phyloP scores from a whole-genome alignment of 1,284 basidiomycete genomes.

The Malassezia globosa region DNA sequence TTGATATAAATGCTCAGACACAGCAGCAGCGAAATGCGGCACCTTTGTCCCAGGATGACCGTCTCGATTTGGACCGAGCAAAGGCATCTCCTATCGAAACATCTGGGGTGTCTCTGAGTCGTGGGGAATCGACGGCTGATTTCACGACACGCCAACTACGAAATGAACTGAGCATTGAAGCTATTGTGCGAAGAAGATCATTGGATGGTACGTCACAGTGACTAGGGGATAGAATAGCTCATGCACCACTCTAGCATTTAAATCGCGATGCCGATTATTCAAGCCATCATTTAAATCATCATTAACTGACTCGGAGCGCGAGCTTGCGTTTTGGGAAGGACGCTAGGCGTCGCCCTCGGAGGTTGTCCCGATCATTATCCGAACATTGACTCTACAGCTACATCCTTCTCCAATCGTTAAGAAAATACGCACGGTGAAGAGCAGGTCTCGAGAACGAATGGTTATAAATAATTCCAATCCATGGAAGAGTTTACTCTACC shows the following conservation, averaged over 20 bases:
- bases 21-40: neutral
- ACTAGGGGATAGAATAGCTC: no score
- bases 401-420: no score
- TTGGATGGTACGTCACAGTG: no score
- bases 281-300: slow-evolving; percentile 11
- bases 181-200: slow-evolving; percentile 31
- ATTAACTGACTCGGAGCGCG: slow-evolving; percentile 22
- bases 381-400: no score
- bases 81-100: neutral
- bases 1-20: slow-evolving; percentile 20
- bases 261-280: slow-evolving; percentile 33
- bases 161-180: slow-evolving; percentile 37
- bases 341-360: neutral
- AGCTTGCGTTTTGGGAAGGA: slow-evolving; percentile 28
- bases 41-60: slow-evolving; percentile 5
- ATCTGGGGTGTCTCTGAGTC: neutral
- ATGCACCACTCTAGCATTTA: no score
- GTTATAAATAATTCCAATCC: no score
- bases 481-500: no score
- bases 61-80: slow-evolving; percentile 25
- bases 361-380: no score
- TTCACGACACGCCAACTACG: slow-evolving; percentile 27
- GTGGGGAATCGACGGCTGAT: slow-evolving; percentile 10
- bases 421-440: no score
- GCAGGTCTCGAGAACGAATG: no score